Percentiles rank a stretch among this genome's conserved stretches.
Evolutionary conservation across 441 rosid species (phyloP).

Genomic region (Brassica hybrid): DNA sequence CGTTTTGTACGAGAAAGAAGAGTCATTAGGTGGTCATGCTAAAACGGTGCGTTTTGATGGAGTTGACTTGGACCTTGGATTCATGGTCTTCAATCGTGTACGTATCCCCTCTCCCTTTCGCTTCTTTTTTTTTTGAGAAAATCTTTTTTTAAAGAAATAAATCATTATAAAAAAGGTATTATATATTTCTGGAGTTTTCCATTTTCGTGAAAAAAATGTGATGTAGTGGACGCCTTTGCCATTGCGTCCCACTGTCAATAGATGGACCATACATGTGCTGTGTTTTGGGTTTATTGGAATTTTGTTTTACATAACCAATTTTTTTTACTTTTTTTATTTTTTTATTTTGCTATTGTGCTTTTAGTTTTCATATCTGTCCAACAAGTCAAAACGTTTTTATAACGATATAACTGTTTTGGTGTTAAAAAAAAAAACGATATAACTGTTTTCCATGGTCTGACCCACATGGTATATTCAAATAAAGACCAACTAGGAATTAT

Average conservation of each 20-base stretch:
- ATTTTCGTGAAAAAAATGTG: conserved; percentile 24
- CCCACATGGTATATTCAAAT: background rate
- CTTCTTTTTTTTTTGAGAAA: background rate
- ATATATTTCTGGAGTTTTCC: background rate
- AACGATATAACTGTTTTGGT: background rate
- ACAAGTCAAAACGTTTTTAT: too few species aligned
- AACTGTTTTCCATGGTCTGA: background rate
- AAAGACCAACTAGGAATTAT: too few species aligned
- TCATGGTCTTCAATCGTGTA: conserved; percentile 92
- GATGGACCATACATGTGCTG: conserved; percentile 25
- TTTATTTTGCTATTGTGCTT: background rate
- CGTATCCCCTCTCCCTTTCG: conserved; percentile 35
- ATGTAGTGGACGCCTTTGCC: conserved; percentile 32
- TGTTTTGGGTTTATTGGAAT: background rate
- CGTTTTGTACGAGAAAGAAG: conserved; percentile 79
- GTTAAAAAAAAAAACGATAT: background rate
- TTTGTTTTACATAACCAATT: background rate
- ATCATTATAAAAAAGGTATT: background rate
- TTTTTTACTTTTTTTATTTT: background rate
- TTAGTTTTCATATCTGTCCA: background rate
- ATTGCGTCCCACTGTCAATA: conserved; percentile 12
- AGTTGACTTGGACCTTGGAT: conserved; percentile 81
- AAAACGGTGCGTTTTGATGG: conserved; percentile 63
- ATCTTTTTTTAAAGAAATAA: background rate
- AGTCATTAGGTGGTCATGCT: conserved; percentile 79